phyloP scores from a whole-genome alignment of 2,329 filamentous ascomycete genomes.

The Calonectria honghensis region DNA sequence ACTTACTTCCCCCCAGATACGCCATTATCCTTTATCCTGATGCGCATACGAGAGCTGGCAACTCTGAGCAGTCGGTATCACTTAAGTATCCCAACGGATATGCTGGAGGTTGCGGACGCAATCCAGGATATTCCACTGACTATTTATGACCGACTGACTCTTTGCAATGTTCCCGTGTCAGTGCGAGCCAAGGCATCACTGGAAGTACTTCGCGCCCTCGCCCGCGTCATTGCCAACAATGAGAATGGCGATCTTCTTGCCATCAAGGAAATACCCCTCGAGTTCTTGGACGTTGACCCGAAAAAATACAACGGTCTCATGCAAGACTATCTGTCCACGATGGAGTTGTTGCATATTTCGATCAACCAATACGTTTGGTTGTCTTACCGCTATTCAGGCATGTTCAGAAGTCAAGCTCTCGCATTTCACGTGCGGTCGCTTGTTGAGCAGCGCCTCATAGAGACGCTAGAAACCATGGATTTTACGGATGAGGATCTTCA shows the following conservation, averaged over 20 bases:
- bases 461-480: slow-evolving; percentile 69
- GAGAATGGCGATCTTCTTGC: slow-evolving; percentile 81
- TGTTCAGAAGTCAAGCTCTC: slow-evolving; percentile 84
- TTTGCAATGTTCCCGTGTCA: slow-evolving; percentile 82
- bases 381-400: slow-evolving; percentile 88
- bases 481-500: slow-evolving; percentile 62
- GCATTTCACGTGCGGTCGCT: slow-evolving; percentile 87
- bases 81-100: slow-evolving; percentile 75
- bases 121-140: slow-evolving; percentile 84
- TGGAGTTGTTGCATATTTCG: slow-evolving; percentile 88
- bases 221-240: slow-evolving; percentile 81
- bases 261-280: slow-evolving; percentile 81
- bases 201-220: slow-evolving; percentile 77
- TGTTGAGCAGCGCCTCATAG: slow-evolving; percentile 83
- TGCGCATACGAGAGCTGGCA: slow-evolving; percentile 82
- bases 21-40: slow-evolving; percentile 88
- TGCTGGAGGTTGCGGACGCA: slow-evolving; percentile 80
- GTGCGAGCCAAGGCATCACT: slow-evolving; percentile 69
- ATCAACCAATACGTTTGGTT: slow-evolving; percentile 95
- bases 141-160: slow-evolving; percentile 83
- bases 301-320: slow-evolving; percentile 59
- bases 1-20: slow-evolving; percentile 87
- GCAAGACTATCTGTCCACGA: slow-evolving; percentile 76
- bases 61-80: slow-evolving; percentile 80
- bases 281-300: slow-evolving; percentile 81